phyloP scores from a whole-genome alignment of 441 rosid genomes.

The Jatropha podagrica region DNA sequence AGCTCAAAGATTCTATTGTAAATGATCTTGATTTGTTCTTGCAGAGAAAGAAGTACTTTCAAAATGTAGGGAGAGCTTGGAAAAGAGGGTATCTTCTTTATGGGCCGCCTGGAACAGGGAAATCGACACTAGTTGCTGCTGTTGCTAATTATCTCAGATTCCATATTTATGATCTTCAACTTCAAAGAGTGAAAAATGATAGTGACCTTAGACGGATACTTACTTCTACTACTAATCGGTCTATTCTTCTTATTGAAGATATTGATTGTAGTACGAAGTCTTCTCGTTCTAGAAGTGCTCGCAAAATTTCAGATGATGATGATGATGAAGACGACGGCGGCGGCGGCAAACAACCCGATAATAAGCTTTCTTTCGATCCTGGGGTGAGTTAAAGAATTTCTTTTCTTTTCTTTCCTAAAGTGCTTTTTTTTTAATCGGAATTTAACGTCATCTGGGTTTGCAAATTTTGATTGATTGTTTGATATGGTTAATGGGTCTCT shows the following conservation, averaged over 20 bases:
- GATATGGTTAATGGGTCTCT: too few species aligned
- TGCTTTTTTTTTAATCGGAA: too few species aligned
- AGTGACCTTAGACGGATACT: constrained; percentile 43
- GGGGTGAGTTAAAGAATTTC: constrained; percentile 23
- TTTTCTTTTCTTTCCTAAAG: too few species aligned
- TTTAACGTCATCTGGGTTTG: too few species aligned
- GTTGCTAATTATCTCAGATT: constrained; percentile 52
- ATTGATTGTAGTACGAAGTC: constrained; percentile 32
- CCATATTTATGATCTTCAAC: constrained; percentile 55
- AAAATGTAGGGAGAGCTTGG: constrained; percentile 55
- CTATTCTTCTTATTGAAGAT: constrained; percentile 40
- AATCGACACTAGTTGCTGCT: constrained; percentile 55
- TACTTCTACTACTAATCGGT: constrained; percentile 44
- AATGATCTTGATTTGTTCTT: constrained; percentile 50
- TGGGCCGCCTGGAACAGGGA: constrained; percentile 61
- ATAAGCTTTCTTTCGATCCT: constrained; percentile 24
- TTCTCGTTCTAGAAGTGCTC: constrained; percentile 10
- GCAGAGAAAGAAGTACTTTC: constrained; percentile 42
- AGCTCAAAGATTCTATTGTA: constrained; percentile 29
- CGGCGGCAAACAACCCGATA: background rate
- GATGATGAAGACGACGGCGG: background rate
- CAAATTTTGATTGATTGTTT: background rate
- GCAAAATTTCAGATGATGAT: background rate
- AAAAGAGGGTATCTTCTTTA: constrained; percentile 59
- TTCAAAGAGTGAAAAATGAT: constrained; percentile 45